Percentiles rank a stretch among this genome's conserved stretches.
These are phyloP conservation scores for Plasmodium berghei DNA, from an alignment of 169 alveolate genomes.

Conservation along the genomic window DNA sequence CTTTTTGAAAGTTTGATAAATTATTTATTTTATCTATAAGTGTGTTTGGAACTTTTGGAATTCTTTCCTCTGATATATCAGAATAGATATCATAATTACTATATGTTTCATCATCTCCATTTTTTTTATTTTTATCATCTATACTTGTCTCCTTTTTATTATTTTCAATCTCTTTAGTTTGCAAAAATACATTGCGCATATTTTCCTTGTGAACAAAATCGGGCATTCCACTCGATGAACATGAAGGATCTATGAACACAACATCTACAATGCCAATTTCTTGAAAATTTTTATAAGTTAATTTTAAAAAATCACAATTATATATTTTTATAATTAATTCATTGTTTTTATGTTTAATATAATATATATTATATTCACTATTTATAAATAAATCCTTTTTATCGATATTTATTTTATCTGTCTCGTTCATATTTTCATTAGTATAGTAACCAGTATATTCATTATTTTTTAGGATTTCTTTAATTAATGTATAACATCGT, in stretches of 20 bases:
- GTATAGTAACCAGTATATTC: slow-evolving; percentile 39
- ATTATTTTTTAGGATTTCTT: slow-evolving; percentile 47
- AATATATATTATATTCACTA: slow-evolving; percentile 15
- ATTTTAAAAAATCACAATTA: slow-evolving; percentile 54
- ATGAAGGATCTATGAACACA: slow-evolving; percentile 67
- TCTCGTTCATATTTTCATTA: slow-evolving; percentile 35
- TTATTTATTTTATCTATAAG: slow-evolving; percentile 28
- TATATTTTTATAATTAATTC: slow-evolving; percentile 47
- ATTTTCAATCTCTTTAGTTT: not conserved
- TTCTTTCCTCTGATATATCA: slow-evolving; percentile 9
- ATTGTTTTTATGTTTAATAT: slow-evolving; percentile 49
- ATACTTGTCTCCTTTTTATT: not conserved
- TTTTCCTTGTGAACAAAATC: slow-evolving; percentile 45
- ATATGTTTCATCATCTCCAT: not conserved
- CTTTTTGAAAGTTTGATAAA: slow-evolving; percentile 55
- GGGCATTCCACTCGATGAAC: slow-evolving; percentile 77
- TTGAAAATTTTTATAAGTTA: slow-evolving; percentile 11
- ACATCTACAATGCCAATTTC: slow-evolving; percentile 23
- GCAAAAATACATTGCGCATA: not conserved
- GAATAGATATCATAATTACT: not conserved
- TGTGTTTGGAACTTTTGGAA: slow-evolving; percentile 34
- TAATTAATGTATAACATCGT: slow-evolving; percentile 56
- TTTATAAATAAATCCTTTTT: not conserved
- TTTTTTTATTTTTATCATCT: not conserved
- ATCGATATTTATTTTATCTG: slow-evolving; percentile 5